phyloP scores from a whole-genome alignment of 169 alveolate species.

The Cryptosporidium viatorum region DNA sequence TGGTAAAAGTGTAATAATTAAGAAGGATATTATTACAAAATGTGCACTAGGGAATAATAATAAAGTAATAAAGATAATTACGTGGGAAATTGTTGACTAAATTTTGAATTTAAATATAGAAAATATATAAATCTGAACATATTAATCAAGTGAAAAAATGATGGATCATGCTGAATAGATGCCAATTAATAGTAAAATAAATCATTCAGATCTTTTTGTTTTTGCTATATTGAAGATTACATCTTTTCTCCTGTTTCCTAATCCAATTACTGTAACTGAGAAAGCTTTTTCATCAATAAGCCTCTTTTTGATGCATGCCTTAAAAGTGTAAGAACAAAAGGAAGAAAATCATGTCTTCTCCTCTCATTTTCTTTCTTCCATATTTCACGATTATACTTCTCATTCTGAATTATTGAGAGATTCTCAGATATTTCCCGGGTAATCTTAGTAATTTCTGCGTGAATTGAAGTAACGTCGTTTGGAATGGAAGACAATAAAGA shows the following conservation, averaged over 20 bases:
- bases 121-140: neutral
- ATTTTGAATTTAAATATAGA: neutral
- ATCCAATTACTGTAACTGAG: slow-evolving; percentile 1
- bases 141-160: neutral
- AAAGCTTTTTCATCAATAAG: slow-evolving; percentile 22
- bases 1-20: slow-evolving; percentile 1
- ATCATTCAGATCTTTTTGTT: neutral
- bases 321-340: slow-evolving; percentile 64
- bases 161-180: neutral
- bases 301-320: slow-evolving; percentile 73
- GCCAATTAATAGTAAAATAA: no score
- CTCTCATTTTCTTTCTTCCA: slow-evolving; percentile 76
- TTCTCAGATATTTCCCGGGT: slow-evolving; percentile 4
- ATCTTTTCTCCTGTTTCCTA: neutral
- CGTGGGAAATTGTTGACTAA: slow-evolving; percentile 14
- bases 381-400: slow-evolving; percentile 35
- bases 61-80: neutral
- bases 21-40: neutral
- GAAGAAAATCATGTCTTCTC: slow-evolving; percentile 76
- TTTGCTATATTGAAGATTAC: neutral
- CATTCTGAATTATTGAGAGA: slow-evolving; percentile 20
- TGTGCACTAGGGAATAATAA: slow-evolving; percentile 1
- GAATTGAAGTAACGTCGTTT: neutral
- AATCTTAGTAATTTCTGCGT: neutral
- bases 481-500: slow-evolving; percentile 13